phyloP scores from a whole-genome alignment of 257 asterid genomes.

The Solanum clarkiae region DNA sequence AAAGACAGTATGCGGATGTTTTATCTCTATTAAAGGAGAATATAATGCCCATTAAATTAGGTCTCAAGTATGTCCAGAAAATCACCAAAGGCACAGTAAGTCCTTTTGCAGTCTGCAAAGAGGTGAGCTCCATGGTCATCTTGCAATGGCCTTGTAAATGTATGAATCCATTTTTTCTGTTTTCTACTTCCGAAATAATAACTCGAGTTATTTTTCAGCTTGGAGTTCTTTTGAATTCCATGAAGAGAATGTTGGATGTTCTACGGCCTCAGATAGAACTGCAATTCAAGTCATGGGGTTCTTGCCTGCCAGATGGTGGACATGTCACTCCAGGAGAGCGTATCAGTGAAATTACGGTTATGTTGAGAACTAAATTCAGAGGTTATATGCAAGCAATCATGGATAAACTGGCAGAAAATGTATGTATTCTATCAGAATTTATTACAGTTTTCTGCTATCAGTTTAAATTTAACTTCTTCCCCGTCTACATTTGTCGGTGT shows the following conservation, averaged over 20 bases:
- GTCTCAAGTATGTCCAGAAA: slow-evolving; percentile 79
- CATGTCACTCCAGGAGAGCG: slow-evolving; percentile 57
- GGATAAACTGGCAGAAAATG: slow-evolving; percentile 84
- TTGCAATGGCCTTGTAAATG: neutral
- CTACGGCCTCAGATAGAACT: slow-evolving; percentile 63
- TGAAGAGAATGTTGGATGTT: slow-evolving; percentile 77
- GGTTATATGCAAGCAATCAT: slow-evolving; percentile 65
- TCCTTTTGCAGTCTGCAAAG: slow-evolving; percentile 39
- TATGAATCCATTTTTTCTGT: neutral
- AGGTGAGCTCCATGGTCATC: slow-evolving; percentile 20
- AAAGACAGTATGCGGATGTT: slow-evolving; percentile 71
- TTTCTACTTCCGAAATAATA: neutral
- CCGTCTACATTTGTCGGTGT: neutral
- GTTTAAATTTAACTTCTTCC: neutral
- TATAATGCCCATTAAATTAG: slow-evolving; percentile 66
- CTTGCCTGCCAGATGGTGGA: slow-evolving; percentile 69
- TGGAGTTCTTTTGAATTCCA: slow-evolving; percentile 74
- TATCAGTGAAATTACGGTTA: slow-evolving; percentile 75
- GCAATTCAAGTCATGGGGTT: slow-evolving; percentile 67
- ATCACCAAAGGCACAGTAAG: slow-evolving; percentile 51
- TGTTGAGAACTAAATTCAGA: slow-evolving; percentile 77
- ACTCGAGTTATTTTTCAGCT: slow-evolving; percentile 31
- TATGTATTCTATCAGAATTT: slow-evolving; percentile 16
- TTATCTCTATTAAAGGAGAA: slow-evolving; percentile 74
- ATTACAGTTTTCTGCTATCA: neutral